These are phyloP conservation scores for Trichosporon ovoides DNA, from an alignment of 1,284 basidiomycete species.

Conservation along the genomic window DNA sequence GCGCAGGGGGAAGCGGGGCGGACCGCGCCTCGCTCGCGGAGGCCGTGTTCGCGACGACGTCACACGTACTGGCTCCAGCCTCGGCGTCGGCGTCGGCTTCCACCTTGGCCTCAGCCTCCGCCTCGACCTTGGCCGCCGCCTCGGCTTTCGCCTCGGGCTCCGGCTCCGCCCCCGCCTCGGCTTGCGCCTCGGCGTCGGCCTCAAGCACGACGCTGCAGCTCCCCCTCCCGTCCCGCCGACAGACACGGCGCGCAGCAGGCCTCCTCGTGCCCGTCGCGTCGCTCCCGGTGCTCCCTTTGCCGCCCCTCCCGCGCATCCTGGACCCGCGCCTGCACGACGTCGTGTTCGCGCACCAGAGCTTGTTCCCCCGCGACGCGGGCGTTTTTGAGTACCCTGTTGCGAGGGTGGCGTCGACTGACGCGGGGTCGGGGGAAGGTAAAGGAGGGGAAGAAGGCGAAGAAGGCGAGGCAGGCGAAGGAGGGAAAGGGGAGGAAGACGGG, in stretches of 20 bases:
- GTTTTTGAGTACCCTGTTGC: conserved; percentile 34
- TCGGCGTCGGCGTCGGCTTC: too few species aligned
- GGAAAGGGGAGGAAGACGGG: conserved; percentile 6
- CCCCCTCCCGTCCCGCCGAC: neutral
- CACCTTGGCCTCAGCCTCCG: too few species aligned
- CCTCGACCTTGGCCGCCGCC: too few species aligned
- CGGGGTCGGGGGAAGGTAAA: too few species aligned
- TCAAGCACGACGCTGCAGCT: neutral
- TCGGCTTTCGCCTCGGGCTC: too few species aligned
- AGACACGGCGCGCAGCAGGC: neutral
- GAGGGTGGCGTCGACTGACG: conserved; percentile 1
- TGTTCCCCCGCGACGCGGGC: conserved; percentile 28
- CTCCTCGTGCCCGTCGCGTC: conserved; percentile 39
- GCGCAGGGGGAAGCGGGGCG: too few species aligned
- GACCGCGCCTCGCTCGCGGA: too few species aligned
- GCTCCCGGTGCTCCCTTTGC: conserved; percentile 39
- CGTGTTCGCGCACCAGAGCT: conserved; percentile 33
- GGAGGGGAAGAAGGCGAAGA: neutral
- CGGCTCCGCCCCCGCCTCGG: too few species aligned
- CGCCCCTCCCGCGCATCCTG: conserved; percentile 34
- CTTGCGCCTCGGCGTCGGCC: too few species aligned
- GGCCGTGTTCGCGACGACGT: too few species aligned
- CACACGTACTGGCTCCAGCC: too few species aligned
- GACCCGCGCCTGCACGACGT: conserved; percentile 33
- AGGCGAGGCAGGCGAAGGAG: neutral